Conservation (phyloP, 139 green algal genomes). For the Haematococcus lacustris region DNA sequence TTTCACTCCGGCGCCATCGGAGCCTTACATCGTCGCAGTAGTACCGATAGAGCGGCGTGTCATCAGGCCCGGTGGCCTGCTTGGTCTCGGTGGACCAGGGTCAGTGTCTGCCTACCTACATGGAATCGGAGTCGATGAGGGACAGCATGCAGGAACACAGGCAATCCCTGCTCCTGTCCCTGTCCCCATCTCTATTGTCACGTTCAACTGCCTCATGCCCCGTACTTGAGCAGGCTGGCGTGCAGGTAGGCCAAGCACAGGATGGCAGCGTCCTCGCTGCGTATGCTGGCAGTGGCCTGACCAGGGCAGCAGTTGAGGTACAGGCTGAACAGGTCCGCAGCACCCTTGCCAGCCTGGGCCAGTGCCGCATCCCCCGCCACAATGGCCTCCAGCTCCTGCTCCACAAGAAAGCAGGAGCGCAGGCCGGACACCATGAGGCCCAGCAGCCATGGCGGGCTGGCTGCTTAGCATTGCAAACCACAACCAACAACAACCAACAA, state of each 20-base stretch:
- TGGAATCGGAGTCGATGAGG: too few species aligned
- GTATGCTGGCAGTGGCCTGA: slow-evolving; percentile 51
- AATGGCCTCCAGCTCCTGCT: slow-evolving; percentile 58
- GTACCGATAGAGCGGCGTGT: too few species aligned
- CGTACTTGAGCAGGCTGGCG: slow-evolving; percentile 18
- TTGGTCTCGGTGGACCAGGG: too few species aligned
- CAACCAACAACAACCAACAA: background rate
- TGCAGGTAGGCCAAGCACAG: slow-evolving; percentile 19
- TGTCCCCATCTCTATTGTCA: too few species aligned
- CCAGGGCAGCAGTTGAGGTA: slow-evolving; percentile 84
- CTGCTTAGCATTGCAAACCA: too few species aligned
- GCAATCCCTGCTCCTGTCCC: too few species aligned
- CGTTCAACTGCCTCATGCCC: too few species aligned
- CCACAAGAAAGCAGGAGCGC: background rate
- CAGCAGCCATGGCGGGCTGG: background rate
- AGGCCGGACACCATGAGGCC: background rate
- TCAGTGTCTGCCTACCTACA: too few species aligned
- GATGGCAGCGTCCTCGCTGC: slow-evolving; percentile 12
- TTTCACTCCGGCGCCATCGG: too few species aligned
- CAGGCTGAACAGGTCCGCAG: slow-evolving; percentile 44
- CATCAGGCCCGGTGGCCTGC: too few species aligned
- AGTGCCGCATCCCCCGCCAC: slow-evolving; percentile 19
- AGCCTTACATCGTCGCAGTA: too few species aligned
- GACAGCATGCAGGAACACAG: too few species aligned
- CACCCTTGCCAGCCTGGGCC: slow-evolving; percentile 13